Percentiles rank a stretch among this genome's conserved stretches.
Evolutionary conservation across 2,329 filamentous ascomycete species (phyloP).

Genomic region (Rutstroemia sp.): DNA sequence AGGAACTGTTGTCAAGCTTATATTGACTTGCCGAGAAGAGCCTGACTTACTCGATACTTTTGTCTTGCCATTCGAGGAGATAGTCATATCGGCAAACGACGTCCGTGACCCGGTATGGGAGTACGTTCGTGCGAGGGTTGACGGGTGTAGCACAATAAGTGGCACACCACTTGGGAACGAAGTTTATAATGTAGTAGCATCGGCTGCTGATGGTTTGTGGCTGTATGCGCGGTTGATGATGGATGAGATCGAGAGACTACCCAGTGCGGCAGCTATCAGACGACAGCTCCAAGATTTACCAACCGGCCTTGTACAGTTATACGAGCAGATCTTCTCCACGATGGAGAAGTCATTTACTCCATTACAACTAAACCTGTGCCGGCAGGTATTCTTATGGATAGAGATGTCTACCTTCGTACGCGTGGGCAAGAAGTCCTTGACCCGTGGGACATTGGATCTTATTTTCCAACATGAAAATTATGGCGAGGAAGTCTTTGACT

Average conservation of each 20-base stretch:
- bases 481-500: not conserved
- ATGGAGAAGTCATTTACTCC: not conserved
- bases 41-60: not conserved
- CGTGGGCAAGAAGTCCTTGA: not conserved
- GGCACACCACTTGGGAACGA: not conserved
- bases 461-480: not conserved
- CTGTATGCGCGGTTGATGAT: not conserved
- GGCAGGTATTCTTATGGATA: not conserved
- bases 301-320: not conserved
- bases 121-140: not conserved
- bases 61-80: not conserved
- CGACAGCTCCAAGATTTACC: not conserved
- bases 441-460: not conserved
- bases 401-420: not conserved
- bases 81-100: not conserved
- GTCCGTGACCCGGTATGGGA: not conserved
- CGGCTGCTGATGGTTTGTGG: not conserved
- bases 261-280: not conserved
- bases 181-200: not conserved
- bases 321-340: not conserved
- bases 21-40: not conserved
- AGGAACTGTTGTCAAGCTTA: not conserved
- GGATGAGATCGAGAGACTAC: not conserved
- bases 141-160: not conserved
- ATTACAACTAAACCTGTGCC: not conserved